Base-by-base conservation (phyloP, 441 rosid genomes). In the Cnidoscolus chayamansa region DNA sequence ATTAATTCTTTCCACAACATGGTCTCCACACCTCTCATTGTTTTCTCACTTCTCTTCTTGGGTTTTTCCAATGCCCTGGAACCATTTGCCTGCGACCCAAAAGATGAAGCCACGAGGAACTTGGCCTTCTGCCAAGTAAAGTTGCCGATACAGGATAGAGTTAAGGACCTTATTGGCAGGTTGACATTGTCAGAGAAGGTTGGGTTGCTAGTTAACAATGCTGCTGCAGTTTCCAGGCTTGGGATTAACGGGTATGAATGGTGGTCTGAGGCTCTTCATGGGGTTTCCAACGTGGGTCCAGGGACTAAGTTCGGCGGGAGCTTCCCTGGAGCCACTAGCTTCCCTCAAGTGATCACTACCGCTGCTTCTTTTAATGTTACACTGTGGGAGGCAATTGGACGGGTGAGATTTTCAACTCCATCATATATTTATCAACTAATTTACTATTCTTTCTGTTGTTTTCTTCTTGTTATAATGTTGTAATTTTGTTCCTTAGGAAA, bases 211-310 rank as follows among this genome's bases (percentile, higher is more conserved):
- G 92, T 85, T 19, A 86, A 88, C 87, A 86, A 81, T 73, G 99
- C 99, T 0, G 90, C 82, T 0, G 85, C 90, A 1, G 86, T 94
- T 74, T 91, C 94, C 19, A 82, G 96, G 82, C 76, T 94, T 2
- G 97, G 96, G 53, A 85, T 94, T 63, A 81, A 82, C 80, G 90
- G 93, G 3, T 94, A 94, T 71, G 97, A 92, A 82, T 94, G 99
- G 99, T 94, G 99, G 98, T 94, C 97, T 16, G 98, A 94, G 73
- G 98, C 98, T 10, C 91, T 94, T 73, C 98, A 94, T 49, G 98
- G 98, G 3, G 98, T 94, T 32, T 94, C 99, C 20, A 88, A 94
- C 65, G 89, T 88, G 37, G 99, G 99, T 9, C 99, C 91, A 0
- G 99, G 99, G 40, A 85, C 93, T 15, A 86, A 81, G 84, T 94